Evolutionary conservation across 768 basidiomycete species (phyloP).

Genomic region (Boletus reticulatus): DNA sequence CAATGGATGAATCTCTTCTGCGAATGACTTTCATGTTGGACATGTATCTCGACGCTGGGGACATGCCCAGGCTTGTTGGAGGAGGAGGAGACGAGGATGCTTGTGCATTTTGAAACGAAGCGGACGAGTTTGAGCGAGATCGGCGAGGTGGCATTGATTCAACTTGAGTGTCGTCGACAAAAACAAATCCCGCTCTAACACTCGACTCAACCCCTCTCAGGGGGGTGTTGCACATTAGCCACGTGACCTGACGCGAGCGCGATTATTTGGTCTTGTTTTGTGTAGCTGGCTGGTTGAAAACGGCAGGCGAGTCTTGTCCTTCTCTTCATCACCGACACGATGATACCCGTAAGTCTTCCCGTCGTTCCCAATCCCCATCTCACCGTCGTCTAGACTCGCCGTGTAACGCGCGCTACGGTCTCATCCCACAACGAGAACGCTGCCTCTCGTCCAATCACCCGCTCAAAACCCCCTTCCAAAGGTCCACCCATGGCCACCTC

Average conservation of each 20-base stretch:
- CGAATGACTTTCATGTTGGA: constrained; percentile 80
- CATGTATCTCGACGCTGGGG: constrained; percentile 62
- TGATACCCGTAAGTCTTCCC: constrained; percentile 42
- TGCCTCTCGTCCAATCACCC: constrained; percentile 60
- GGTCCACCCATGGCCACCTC: constrained; percentile 34
- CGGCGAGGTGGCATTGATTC: constrained; percentile 22
- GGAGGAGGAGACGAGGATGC: not conserved
- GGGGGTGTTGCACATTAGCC: constrained; percentile 17
- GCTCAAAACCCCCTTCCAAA: constrained; percentile 55
- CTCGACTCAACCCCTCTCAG: constrained; percentile 6
- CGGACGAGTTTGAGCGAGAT: constrained; percentile 30
- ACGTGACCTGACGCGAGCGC: constrained; percentile 40
- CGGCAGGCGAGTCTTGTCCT: constrained; percentile 23
- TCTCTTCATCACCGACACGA: constrained; percentile 36
- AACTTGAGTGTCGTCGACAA: not conserved
- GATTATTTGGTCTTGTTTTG: constrained; percentile 38
- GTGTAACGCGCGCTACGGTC: constrained; percentile 58
- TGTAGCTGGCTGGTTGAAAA: constrained; percentile 36
- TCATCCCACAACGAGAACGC: constrained; percentile 64
- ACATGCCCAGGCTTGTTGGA: constrained; percentile 44
- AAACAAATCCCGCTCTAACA: not conserved
- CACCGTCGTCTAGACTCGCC: constrained; percentile 49
- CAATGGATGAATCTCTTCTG: constrained; percentile 75
- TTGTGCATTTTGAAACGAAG: constrained; percentile 16
- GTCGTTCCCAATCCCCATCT: not conserved